Evolutionary conservation across 1,139 yeast species (phyloP).

Genomic region (Pichia sp.): DNA sequence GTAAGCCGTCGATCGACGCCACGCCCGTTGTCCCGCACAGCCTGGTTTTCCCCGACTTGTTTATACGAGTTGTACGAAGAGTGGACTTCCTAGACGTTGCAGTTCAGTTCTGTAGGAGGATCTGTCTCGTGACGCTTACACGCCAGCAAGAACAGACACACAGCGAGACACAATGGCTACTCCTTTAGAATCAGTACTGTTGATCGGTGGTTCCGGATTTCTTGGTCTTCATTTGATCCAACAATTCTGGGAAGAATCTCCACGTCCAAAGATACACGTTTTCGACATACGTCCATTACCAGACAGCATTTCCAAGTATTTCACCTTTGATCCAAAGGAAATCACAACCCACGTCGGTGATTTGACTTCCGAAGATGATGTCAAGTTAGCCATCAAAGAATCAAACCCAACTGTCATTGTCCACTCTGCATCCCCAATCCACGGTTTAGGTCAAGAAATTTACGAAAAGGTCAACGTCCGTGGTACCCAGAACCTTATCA

Average conservation of each 20-base stretch:
- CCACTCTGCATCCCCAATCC: conserved; percentile 96
- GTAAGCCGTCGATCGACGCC: too few relatives aligned
- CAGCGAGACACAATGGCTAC: conserved; percentile 8
- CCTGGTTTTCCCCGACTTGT: too few relatives aligned
- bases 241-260: conserved; percentile 66
- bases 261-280: conserved; percentile 77
- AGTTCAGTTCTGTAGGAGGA: too few relatives aligned
- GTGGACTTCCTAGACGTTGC: too few relatives aligned
- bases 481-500: conserved; percentile 78
- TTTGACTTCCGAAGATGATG: conserved; percentile 70
- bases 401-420: conserved; percentile 77
- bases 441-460: conserved; percentile 75
- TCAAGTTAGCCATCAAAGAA: conserved; percentile 56
- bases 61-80: too few relatives aligned
- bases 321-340: conserved; percentile 62
- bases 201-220: conserved; percentile 95
- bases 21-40: too few relatives aligned
- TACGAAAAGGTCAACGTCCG: conserved; percentile 89
- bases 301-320: conserved; percentile 62
- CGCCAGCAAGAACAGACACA: too few relatives aligned
- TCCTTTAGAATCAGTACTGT: conserved; percentile 58
- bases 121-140: too few relatives aligned
- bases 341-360: conserved; percentile 79
- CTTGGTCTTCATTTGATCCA: conserved; percentile 89
- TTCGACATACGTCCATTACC: conserved; percentile 92